Percentiles rank a stretch among this genome's conserved stretches.
Evolutionary conservation across 371 early-diverging fungal species (phyloP).

Genomic region (Mucor mucedo): DNA sequence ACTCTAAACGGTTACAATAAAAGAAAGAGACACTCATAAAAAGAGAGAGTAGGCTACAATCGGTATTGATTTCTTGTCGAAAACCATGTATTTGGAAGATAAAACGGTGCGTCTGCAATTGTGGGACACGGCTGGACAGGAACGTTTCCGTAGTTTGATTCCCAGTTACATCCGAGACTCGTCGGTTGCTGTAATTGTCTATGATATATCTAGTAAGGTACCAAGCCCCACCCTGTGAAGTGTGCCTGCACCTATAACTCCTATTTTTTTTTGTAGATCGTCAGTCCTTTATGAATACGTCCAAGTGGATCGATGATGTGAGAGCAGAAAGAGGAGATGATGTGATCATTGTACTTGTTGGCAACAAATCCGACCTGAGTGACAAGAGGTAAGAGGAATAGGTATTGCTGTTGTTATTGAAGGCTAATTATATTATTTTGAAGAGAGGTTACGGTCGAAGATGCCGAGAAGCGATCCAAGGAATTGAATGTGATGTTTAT

Average conservation of each 20-base stretch:
- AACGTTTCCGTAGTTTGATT: conserved; percentile 96
- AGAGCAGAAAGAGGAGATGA: conserved; percentile 95
- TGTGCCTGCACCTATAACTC: background rate
- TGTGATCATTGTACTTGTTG: conserved; percentile 95
- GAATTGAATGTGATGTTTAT: conserved; percentile 94
- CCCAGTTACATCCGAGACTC: conserved; percentile 99
- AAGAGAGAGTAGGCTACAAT: conserved; percentile 88
- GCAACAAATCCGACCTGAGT: conserved; percentile 96
- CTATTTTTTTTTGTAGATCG: conserved; percentile 60
- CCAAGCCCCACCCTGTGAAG: too few relatives aligned
- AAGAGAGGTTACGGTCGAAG: conserved; percentile 91
- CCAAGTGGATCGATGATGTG: conserved; percentile 98
- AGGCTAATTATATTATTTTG: too few relatives aligned
- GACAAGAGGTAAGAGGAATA: conserved; percentile 76
- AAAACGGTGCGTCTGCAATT: conserved; percentile 97
- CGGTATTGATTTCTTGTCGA: conserved; percentile 99
- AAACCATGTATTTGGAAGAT: conserved; percentile 98
- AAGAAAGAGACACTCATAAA: too few relatives aligned
- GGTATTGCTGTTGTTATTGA: background rate
- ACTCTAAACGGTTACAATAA: too few relatives aligned
- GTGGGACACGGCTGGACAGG: conserved; percentile 99
- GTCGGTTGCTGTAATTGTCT: conserved; percentile 97
- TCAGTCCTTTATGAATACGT: conserved; percentile 92
- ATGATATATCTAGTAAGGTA: conserved; percentile 68
- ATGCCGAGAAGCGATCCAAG: conserved; percentile 93